Percentiles rank a stretch among this genome's conserved stretches.
Evolutionary conservation across 2,329 filamentous ascomycete species (phyloP).

Genomic region (Pestalotiopsis sp.): DNA sequence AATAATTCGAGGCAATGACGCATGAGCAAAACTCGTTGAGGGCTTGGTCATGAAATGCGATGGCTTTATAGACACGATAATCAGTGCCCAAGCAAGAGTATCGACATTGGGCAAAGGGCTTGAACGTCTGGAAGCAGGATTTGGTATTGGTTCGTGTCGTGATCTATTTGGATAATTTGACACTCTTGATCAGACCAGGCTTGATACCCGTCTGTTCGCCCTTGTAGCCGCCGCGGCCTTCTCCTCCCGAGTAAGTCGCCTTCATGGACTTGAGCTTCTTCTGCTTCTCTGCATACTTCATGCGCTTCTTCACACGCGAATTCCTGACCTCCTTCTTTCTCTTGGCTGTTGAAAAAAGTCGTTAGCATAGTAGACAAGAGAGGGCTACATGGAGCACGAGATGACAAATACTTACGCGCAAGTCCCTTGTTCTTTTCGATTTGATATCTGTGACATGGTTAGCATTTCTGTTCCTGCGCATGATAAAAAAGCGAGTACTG

Average conservation of each 20-base stretch:
- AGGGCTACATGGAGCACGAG: background rate
- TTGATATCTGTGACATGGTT: constrained; percentile 4
- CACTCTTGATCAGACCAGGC: constrained; percentile 87
- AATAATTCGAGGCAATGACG: no score
- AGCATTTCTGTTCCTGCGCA: background rate
- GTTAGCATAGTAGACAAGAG: background rate
- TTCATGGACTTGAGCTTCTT: constrained; percentile 93
- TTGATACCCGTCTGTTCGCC: constrained; percentile 97
- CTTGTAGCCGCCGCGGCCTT: constrained; percentile 82
- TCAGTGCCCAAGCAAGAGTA: no score
- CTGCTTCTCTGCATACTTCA: constrained; percentile 83
- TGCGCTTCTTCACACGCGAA: constrained; percentile 6
- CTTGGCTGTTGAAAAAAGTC: background rate
- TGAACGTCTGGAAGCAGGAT: background rate
- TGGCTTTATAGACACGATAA: no score
- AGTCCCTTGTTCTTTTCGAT: constrained; percentile 11
- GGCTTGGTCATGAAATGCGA: no score
- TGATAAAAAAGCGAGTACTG: background rate
- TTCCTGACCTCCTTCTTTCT: constrained; percentile 10
- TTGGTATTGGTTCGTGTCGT: background rate
- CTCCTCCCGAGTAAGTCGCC: constrained; percentile 82
- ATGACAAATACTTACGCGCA: background rate
- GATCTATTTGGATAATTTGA: constrained; percentile 66
- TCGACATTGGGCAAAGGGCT: no score
- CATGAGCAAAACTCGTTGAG: no score